Evolutionary conservation across 202 grass and related monocot species (phyloP).

Genomic region (Schoenoplectus triqueter): DNA sequence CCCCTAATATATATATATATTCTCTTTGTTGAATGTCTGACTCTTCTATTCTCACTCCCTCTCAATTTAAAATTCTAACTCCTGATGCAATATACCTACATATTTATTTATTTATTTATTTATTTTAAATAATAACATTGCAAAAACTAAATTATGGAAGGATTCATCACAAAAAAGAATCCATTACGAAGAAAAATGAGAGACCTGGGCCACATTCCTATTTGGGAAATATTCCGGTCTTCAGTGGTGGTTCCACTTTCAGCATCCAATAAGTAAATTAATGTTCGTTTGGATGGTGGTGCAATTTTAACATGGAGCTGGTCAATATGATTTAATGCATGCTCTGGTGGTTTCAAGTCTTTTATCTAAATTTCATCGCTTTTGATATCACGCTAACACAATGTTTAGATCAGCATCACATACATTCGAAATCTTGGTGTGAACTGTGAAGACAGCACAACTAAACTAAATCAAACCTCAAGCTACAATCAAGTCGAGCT

Average conservation of each 20-base stretch:
- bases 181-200: neutral
- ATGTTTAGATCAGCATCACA: neutral
- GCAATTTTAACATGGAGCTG: neutral
- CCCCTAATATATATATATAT: too few relatives aligned
- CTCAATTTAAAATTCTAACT: too few relatives aligned
- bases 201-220: neutral
- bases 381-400: neutral
- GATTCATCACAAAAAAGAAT: neutral
- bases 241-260: neutral
- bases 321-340: neutral
- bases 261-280: neutral
- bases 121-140: too few relatives aligned
- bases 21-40: too few relatives aligned
- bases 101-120: too few relatives aligned
- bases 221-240: slow-evolving; percentile 15
- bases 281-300: neutral
- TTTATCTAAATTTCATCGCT: neutral
- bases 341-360: neutral
- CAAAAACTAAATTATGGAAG: neutral
- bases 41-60: too few relatives aligned
- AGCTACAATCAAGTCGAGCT: too few relatives aligned
- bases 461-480: neutral
- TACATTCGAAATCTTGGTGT: neutral
- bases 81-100: too few relatives aligned
- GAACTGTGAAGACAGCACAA: neutral